Conservation (phyloP, 208 protist species). For the Novymonas esmeraldas region DNA sequence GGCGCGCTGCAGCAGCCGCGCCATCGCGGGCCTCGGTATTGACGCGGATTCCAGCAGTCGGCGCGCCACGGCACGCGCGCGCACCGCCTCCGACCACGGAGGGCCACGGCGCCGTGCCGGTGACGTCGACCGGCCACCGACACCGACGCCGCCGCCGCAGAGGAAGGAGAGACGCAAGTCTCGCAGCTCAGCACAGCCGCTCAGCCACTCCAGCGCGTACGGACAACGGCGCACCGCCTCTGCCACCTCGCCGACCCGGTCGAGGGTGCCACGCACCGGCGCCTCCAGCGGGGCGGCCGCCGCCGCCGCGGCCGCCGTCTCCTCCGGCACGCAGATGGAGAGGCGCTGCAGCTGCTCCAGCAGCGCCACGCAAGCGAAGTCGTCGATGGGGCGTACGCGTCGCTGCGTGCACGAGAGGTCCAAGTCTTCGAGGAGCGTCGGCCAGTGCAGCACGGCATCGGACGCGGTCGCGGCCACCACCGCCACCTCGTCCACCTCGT, state of each 20-base stretch:
- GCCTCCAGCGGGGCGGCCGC: too few relatives aligned
- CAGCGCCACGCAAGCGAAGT: slow-evolving; percentile 4
- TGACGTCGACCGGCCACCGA: background rate
- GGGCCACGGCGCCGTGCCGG: background rate
- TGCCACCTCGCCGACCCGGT: too few relatives aligned
- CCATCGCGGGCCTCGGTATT: too few relatives aligned
- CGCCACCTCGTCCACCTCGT: too few relatives aligned
- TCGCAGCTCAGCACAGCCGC: slow-evolving; percentile 5
- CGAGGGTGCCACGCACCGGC: too few relatives aligned
- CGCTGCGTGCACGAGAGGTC: slow-evolving; percentile 13
- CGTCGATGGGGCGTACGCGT: slow-evolving; percentile 2
- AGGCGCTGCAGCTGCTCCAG: slow-evolving; percentile 5
- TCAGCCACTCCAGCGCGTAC: slow-evolving; percentile 15
- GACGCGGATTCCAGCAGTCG: background rate
- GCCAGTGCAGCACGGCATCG: background rate
- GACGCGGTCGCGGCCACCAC: background rate
- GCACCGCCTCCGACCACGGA: background rate
- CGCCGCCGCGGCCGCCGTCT: too few relatives aligned
- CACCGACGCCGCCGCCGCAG: background rate
- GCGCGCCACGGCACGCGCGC: background rate
- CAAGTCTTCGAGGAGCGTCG: background rate
- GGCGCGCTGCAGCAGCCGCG: background rate
- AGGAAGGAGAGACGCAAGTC: slow-evolving; percentile 18
- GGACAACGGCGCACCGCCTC: background rate
- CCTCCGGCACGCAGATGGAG: slow-evolving; percentile 1